Evolutionary conservation across 208 protist species (phyloP).

Genomic region (Herpetomonas samuelpessoai): DNA sequence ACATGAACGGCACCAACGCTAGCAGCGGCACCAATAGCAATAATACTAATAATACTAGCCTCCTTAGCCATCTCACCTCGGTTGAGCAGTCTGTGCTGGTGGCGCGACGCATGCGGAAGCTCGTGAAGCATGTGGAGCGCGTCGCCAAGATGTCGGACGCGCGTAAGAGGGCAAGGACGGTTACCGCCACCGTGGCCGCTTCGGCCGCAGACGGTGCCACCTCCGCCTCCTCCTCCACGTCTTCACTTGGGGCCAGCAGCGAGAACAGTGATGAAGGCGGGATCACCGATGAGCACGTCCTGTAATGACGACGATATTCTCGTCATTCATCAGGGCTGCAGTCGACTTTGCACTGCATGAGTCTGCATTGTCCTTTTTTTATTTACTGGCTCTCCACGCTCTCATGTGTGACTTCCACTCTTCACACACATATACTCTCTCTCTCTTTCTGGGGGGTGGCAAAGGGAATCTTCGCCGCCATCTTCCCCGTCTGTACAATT

Average conservation of each 20-base stretch:
- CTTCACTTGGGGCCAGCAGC: neutral
- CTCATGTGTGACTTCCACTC: no score
- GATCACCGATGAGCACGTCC: neutral
- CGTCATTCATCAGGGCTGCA: no score
- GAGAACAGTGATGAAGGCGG: neutral
- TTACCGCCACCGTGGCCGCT: neutral
- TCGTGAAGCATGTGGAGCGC: slow-evolving; percentile 75
- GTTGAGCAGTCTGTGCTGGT: slow-evolving; percentile 80
- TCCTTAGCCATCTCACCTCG: slow-evolving; percentile 29
- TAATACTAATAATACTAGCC: neutral
- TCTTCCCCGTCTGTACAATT: neutral
- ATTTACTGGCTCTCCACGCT: no score
- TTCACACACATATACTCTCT: no score
- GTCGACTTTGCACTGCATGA: no score
- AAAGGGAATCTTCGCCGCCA: neutral
- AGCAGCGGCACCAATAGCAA: neutral
- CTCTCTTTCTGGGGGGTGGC: slow-evolving; percentile 2
- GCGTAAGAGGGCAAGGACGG: slow-evolving; percentile 32
- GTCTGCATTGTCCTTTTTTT: no score
- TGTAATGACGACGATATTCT: no score
- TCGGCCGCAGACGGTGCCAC: neutral
- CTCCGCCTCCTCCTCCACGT: neutral
- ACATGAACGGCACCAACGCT: neutral
- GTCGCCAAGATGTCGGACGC: slow-evolving; percentile 51
- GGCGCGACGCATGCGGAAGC: slow-evolving; percentile 78